phyloP scores from a whole-genome alignment of 164 flowering plant species.

The Cinnamomum chago region DNA sequence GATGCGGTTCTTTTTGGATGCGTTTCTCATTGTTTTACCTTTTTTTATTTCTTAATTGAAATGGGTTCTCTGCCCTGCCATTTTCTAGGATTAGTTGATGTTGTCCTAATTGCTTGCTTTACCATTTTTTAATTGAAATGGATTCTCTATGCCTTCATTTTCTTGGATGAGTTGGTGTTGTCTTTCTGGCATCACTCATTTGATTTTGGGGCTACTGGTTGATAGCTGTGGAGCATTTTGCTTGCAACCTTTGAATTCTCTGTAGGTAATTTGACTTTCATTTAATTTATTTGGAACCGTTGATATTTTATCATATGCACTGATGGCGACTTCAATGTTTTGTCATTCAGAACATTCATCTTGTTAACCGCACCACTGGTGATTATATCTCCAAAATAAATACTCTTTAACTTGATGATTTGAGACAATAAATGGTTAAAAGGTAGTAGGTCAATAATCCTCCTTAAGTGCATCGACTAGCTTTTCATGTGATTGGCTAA shows the following conservation, averaged over 20 bases:
- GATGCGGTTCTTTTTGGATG: conserved; percentile 22
- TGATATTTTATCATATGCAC: no score
- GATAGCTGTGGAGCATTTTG: background rate
- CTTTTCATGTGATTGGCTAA: no score
- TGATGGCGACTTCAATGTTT: no score
- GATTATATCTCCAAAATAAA: no score
- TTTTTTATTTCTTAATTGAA: background rate
- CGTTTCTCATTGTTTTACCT: conserved; percentile 2
- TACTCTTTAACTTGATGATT: no score
- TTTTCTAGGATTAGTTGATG: conserved; percentile 4
- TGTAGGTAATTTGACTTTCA: background rate
- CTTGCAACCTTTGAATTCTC: background rate
- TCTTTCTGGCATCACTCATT: background rate
- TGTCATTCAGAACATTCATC: no score
- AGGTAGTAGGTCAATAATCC: no score
- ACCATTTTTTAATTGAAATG: background rate
- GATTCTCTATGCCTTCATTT: background rate
- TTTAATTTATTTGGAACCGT: background rate
- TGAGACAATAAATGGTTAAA: no score
- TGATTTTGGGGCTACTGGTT: background rate
- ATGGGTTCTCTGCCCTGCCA: conserved; percentile 3
- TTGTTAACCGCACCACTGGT: no score
- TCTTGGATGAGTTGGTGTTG: background rate
- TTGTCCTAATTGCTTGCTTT: background rate
- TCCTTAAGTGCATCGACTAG: no score